Evolutionary conservation across 148 eudicot genomes (phyloP).

Genomic region (Polygonum maritimum): DNA sequence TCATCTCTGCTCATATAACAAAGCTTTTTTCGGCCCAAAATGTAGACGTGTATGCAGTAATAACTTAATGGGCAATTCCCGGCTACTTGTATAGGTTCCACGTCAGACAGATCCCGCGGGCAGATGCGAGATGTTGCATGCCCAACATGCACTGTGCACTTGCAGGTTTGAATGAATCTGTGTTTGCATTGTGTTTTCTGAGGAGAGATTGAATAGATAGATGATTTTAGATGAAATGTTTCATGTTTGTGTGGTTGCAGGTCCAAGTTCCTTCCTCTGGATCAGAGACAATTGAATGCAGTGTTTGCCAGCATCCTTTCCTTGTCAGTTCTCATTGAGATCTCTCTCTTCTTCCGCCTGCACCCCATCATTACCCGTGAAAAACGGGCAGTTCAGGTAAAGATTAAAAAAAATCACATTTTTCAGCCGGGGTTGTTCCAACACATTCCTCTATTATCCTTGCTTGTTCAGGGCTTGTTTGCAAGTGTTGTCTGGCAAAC

Average conservation of each 20-base stretch:
- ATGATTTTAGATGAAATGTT: not conserved
- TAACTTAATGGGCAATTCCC: not conserved
- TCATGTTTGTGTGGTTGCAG: slow-evolving; percentile 20
- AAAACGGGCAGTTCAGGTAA: not conserved
- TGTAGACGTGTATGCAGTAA: not conserved
- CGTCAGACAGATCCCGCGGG: slow-evolving; percentile 32
- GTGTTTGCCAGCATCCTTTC: slow-evolving; percentile 70
- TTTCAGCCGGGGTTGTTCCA: not conserved
- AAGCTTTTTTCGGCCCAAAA: not conserved
- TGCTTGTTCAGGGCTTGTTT: not conserved
- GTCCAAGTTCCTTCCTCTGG: slow-evolving; percentile 57
- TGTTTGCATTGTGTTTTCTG: not conserved
- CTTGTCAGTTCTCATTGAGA: slow-evolving; percentile 38
- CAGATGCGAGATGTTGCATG: slow-evolving; percentile 85
- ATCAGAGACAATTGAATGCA: slow-evolving; percentile 60
- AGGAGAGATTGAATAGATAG: not conserved
- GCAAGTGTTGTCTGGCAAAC: not conserved
- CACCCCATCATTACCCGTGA: too few species aligned
- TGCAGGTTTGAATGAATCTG: slow-evolving; percentile 54
- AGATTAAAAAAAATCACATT: not conserved
- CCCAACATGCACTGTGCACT: slow-evolving; percentile 91
- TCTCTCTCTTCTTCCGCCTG: not conserved
- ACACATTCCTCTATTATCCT: not conserved
- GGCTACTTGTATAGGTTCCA: slow-evolving; percentile 33
- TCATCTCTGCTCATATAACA: not conserved